Evolutionary conservation across 2,329 filamentous ascomycete genomes (phyloP), one percentile per base, ranked within the genome.

Genomic region (Sordariomycetes sp.): DNA sequence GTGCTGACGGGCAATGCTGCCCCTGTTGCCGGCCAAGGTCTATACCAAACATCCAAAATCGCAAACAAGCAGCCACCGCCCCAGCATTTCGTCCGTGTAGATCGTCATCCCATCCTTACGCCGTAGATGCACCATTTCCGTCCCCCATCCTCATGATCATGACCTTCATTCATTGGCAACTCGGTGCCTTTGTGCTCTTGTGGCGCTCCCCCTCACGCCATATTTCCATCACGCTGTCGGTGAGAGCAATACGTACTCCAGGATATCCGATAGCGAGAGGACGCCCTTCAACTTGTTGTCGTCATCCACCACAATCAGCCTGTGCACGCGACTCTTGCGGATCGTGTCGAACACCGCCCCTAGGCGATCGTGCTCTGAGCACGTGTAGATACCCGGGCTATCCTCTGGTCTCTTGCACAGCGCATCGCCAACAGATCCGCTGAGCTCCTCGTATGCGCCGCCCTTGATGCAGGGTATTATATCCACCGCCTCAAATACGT

Each of bases 321-420:
- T 76, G 60, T 98, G 92, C 19, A 98, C 90, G 40, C 93, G 75
- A 30, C 88, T 94, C 62, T 90, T 93, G 45, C 90, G 84, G 46
- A 98, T 85, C 1, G 92, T 96, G 57, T 95, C 88, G 55, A 96
- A 96, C 46, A 98, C 92, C 9, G 88, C 90, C 54, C 94, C 90
- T 32, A 98, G 72, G 36, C 88, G 80, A 58, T 98, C 92, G 41
- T 93, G 82, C 42, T 92, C 72, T 30, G 81, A 86, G 64, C 92
- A 98, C 1, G 90, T 96, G 60, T 95, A 96, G 43, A 98, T 96
- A 28, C 93, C 92, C 1, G 87, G 82, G 50, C 94, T 95, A 47
- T 95, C 90, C 34, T 93, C 84, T 10, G 86, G 77, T 41, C 90
- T 76, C 57, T 84, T 93, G 47, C 86, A 79, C 36, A 96, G 65